Evolutionary conservation across 2,329 filamentous ascomycete species (phyloP).

Genomic region (Botrytis fragariae): DNA sequence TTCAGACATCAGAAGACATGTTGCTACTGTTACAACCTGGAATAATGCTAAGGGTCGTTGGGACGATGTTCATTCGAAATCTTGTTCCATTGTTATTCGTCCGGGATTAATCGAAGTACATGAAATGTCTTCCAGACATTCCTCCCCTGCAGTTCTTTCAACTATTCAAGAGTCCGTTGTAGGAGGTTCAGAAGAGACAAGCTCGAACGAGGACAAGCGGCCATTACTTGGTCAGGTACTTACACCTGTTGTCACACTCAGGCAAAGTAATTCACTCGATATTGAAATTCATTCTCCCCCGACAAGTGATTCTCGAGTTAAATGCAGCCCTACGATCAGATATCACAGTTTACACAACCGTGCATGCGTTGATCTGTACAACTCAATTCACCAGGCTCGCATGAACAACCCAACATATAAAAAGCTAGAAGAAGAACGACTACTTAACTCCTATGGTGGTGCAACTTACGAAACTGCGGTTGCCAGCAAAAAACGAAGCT

Average conservation of each 20-base stretch:
- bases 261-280: constrained; percentile 87
- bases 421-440: constrained; percentile 63
- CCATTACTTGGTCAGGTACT: constrained; percentile 73
- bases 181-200: constrained; percentile 26
- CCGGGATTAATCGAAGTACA: constrained; percentile 60
- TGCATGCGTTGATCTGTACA: constrained; percentile 81
- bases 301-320: constrained; percentile 67
- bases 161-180: constrained; percentile 19
- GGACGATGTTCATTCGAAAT: constrained; percentile 54
- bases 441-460: constrained; percentile 66
- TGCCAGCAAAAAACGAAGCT: constrained; percentile 46
- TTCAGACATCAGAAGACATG: constrained; percentile 44
- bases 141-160: constrained; percentile 7
- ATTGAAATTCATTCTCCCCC: constrained; percentile 90
- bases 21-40: constrained; percentile 60
- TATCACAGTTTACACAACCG: constrained; percentile 76
- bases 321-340: constrained; percentile 62
- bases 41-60: constrained; percentile 57
- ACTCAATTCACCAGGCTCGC: constrained; percentile 80
- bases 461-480: constrained; percentile 45
- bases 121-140: constrained; percentile 41
- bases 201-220: constrained; percentile 35
- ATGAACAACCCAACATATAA: constrained; percentile 92
- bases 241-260: constrained; percentile 84
- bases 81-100: constrained; percentile 55